phyloP scores from a whole-genome alignment of 129 eudicot species.

The Mikania micrantha region DNA sequence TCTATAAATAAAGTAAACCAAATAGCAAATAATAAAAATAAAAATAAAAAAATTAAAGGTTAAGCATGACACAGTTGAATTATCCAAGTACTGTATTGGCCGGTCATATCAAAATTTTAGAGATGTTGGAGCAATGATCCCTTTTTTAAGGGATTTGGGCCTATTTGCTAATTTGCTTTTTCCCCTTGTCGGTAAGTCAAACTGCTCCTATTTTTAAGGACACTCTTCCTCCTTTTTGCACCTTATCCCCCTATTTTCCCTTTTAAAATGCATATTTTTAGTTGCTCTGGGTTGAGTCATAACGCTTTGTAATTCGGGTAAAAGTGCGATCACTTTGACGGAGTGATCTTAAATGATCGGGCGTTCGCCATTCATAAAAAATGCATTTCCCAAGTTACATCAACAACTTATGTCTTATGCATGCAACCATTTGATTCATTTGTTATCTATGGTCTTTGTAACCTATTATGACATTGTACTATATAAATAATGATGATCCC shows the following conservation, averaged over 20 bases:
- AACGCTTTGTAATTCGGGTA: no score
- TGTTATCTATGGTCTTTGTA: no score
- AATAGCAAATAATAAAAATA: no score
- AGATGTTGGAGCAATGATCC: slow-evolving; percentile 38
- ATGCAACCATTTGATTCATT: background rate
- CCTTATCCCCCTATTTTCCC: slow-evolving; percentile 4
- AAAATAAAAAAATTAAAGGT: background rate
- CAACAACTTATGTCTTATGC: background rate
- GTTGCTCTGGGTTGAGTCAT: no score
- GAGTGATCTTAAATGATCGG: no score
- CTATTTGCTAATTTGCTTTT: slow-evolving; percentile 24
- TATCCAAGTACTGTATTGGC: slow-evolving; percentile 24
- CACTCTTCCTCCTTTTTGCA: slow-evolving; percentile 28
- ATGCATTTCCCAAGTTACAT: background rate
- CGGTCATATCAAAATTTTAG: slow-evolving; percentile 18
- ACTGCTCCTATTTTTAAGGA: slow-evolving; percentile 38
- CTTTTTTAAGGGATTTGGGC: slow-evolving; percentile 32
- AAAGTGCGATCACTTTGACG: no score
- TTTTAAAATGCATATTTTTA: no score
- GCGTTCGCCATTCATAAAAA: no score
- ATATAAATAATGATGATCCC: no score
- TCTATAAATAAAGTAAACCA: background rate
- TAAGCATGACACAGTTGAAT: background rate
- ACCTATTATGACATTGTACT: no score
- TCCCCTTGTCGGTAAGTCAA: slow-evolving; percentile 28